Base-by-base conservation (phyloP, 2,329 filamentous ascomycete genomes). In the Beauveria sp. region DNA sequence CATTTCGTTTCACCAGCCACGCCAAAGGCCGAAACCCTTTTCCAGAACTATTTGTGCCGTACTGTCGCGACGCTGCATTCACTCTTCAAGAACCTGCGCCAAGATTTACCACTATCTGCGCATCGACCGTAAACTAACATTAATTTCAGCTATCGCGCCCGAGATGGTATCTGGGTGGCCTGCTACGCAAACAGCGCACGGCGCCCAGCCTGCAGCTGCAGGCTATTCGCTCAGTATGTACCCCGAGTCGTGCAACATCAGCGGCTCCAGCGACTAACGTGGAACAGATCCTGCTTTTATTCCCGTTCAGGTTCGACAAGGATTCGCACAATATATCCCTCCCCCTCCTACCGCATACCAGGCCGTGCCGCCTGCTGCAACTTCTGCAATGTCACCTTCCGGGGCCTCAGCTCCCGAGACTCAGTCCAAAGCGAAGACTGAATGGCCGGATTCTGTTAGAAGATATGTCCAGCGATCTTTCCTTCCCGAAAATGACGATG, bases 381-480 rank as follows among this genome's bases (percentile, higher is more conserved):
- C 69, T 64, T 64, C 69, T 63, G 45, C 61, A 34, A 62, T 64
- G 46, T 45, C 66, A 45, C 22, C 60, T 46, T 57, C 64, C 24
- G 64, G 68, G 67, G 66, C 69, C 67, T 64, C 71, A 64, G 63
- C 67, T 62, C 66, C 69, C 55, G 64, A 67, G 62, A 69, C 73
- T 67, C 69, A 69, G 65, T 73, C 73, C 67, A 80, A 81, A 73
- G 76, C 81, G 71, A 90, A 88, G 77, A 87, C 88, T 69, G 85
- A 89, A 68, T 98, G 91, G 88, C 88, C 92, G 38, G 79, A 84
- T 49, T 84, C 88, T n/a, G 91, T 98, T 64, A 89, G 92, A 68
- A 80, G 83, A 66, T 98, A 97, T 76, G 93, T 98, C 38, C 88
- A 92, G 70, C 87, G 92, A 70, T 93, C 92, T 28, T 98, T 98